Evolutionary conservation across 208 protist species (phyloP).

Genomic region (Leptomonas seymouri): DNA sequence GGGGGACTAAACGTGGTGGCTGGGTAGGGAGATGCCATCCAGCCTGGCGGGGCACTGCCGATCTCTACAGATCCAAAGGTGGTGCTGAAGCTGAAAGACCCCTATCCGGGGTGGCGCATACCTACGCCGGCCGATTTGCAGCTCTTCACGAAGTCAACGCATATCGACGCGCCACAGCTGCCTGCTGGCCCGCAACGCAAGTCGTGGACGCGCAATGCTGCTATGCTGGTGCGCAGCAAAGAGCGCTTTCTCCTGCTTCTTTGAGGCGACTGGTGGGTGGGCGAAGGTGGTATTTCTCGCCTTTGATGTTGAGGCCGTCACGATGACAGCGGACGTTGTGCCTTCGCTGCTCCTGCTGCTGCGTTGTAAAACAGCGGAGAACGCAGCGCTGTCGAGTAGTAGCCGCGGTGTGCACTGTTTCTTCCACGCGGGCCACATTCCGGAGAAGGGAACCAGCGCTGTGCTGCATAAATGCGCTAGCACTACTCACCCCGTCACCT

Average conservation of each 20-base stretch:
- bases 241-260: conserved; percentile 27
- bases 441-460: not conserved
- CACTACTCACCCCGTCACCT: conserved; percentile 51
- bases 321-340: conserved; percentile 19
- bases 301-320: conserved; percentile 53
- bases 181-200: not conserved
- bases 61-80: conserved; percentile 32
- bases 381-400: not conserved
- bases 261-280: conserved; percentile 47
- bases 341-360: conserved; percentile 26
- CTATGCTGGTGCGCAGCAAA: conserved; percentile 33
- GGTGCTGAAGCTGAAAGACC: conserved; percentile 30
- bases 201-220: conserved; percentile 14
- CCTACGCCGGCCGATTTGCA: conserved; percentile 35
- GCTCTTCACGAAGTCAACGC: conserved; percentile 32
- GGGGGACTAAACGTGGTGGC: conserved; percentile 45
- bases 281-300: conserved; percentile 42
- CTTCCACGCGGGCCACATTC: conserved; percentile 35
- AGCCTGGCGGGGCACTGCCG: conserved; percentile 50
- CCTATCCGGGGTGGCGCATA: conserved; percentile 33
- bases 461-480: conserved; percentile 27
- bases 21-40: conserved; percentile 38
- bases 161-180: not conserved
- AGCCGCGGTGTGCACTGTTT: conserved; percentile 33
- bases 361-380: not conserved